Percentiles rank a stretch among this genome's conserved stretches.
These are phyloP conservation scores for Santalum album DNA, from an alignment of 164 flowering plant species.

Conservation along the genomic window DNA sequence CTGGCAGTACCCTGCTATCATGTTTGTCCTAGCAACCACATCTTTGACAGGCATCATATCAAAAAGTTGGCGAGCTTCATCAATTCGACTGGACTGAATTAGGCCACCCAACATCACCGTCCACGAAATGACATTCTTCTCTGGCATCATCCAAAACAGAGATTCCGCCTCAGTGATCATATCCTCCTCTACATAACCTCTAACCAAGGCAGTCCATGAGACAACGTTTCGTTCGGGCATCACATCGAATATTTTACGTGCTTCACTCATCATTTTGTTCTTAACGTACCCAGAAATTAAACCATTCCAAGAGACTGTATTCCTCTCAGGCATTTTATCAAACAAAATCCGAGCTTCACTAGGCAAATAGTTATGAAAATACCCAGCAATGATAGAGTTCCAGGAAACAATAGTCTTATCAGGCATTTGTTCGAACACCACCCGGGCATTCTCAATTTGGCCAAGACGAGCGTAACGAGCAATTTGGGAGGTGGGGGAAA, in stretches of 20 bases:
- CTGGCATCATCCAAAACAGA: slow-evolving; percentile 63
- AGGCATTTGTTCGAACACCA: slow-evolving; percentile 46
- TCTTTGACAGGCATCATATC: slow-evolving; percentile 70
- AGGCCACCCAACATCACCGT: slow-evolving; percentile 75
- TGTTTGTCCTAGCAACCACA: slow-evolving; percentile 61
- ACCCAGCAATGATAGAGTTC: slow-evolving; percentile 58
- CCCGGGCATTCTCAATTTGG: slow-evolving; percentile 42
- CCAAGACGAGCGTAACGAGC: slow-evolving; percentile 39
- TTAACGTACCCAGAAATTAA: slow-evolving; percentile 59
- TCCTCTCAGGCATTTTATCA: slow-evolving; percentile 56
- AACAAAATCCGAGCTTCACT: slow-evolving; percentile 41
- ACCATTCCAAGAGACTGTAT: slow-evolving; percentile 56
- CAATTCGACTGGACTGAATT: slow-evolving; percentile 47
- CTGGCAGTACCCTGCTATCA: slow-evolving; percentile 62
- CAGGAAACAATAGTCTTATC: slow-evolving; percentile 36
- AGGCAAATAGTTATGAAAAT: slow-evolving; percentile 43
- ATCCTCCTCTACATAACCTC: slow-evolving; percentile 60
- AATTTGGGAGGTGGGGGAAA: slow-evolving; percentile 28
- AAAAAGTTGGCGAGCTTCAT: slow-evolving; percentile 51
- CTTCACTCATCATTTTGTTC: slow-evolving; percentile 47
- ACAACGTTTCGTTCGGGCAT: slow-evolving; percentile 65
- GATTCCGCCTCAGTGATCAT: slow-evolving; percentile 46
- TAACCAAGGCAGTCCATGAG: slow-evolving; percentile 71
- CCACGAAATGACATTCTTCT: slow-evolving; percentile 71
- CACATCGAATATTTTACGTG: slow-evolving; percentile 40